A percentile compares a stretch with the other conserved stretches of the same genome.
Conservation (phyloP, 2,329 filamentous ascomycete species). For the Periconia sp. region DNA sequence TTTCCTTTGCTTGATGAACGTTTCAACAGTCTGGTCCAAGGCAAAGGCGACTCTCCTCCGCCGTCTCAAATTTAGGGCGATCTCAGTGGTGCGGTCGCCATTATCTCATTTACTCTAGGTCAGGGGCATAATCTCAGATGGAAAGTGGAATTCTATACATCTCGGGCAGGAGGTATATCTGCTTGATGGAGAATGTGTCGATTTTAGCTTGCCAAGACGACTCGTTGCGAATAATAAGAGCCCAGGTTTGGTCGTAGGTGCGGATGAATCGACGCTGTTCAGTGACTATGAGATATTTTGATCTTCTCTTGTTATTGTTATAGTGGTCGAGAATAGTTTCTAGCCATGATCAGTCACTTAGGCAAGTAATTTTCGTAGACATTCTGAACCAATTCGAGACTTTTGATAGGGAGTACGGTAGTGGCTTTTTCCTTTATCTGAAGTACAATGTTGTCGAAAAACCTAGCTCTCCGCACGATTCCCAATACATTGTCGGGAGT, state of each 20-base stretch:
- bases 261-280: constrained; percentile 5
- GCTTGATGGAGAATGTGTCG: neutral
- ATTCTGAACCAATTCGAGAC: neutral
- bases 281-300: neutral
- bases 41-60: no score
- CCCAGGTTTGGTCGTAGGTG: constrained; percentile 7
- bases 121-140: neutral
- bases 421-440: neutral
- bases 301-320: neutral
- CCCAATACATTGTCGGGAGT: neutral
- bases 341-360: neutral
- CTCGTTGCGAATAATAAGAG: neutral
- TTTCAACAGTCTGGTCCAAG: no score
- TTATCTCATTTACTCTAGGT: no score
- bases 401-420: no score
- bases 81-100: no score
- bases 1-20: no score
- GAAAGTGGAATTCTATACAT: constrained; percentile 2
- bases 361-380: neutral
- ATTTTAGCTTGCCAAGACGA: neutral
- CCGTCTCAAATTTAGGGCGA: no score
- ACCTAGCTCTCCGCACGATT: neutral
- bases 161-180: constrained; percentile 2
- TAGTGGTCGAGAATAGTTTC: neutral
- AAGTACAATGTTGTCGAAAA: neutral